Conservation (phyloP, 176 grass and related monocot genomes). For the Zea luxurians region DNA sequence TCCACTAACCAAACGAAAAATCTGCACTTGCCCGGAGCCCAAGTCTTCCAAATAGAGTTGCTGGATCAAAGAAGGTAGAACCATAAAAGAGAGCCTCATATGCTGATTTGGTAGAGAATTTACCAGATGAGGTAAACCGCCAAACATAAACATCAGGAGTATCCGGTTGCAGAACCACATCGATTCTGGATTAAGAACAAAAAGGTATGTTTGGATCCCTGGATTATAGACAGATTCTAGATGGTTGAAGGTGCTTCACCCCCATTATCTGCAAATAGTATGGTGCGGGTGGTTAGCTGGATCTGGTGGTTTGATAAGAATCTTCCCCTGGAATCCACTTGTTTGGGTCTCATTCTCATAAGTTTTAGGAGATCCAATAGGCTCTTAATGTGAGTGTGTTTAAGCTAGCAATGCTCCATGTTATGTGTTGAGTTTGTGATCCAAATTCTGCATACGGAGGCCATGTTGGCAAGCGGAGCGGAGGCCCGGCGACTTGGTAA, state of each 20-base stretch:
- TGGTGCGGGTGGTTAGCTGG: not conserved
- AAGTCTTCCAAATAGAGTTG: no score
- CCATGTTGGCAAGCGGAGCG: no score
- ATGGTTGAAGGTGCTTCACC: not conserved
- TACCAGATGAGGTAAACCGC: no score
- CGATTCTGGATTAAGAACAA: not conserved
- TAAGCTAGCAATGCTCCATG: constrained; percentile 1
- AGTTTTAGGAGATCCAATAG: not conserved
- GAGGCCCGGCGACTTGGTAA: not conserved
- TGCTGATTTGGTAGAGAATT: no score
- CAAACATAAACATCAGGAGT: no score
- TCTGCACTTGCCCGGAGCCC: no score
- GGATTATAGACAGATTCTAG: not conserved
- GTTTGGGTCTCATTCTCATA: not conserved
- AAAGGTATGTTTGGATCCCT: not conserved
- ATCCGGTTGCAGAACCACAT: no score
- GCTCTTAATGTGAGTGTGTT: not conserved
- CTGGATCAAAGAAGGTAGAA: no score
- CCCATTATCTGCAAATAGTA: not conserved
- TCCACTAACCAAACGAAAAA: no score
- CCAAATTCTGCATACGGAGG: no score
- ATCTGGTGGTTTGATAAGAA: not conserved
- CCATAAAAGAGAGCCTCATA: no score
- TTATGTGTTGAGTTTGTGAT: no score
- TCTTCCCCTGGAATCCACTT: not conserved